Evolutionary conservation across 495 filamentous ascomycete species (phyloP).

Genomic region (Penicillium cosmopolitanum): DNA sequence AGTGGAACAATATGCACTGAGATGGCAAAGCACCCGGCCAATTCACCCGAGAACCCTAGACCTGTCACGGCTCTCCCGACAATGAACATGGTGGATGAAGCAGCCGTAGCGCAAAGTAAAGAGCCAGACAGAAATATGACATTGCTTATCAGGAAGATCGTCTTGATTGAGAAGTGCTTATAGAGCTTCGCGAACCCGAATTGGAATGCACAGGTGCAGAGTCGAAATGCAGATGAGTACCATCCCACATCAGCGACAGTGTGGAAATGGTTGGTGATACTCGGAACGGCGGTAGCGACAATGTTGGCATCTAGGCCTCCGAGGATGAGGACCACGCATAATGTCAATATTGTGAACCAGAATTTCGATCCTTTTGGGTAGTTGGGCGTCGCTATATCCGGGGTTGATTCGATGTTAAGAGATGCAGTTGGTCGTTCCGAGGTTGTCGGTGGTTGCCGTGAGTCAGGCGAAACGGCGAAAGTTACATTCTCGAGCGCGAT

Average conservation of each 20-base stretch:
- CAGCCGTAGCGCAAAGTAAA: slow-evolving; percentile 33
- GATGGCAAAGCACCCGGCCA: slow-evolving; percentile 34
- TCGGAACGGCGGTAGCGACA: slow-evolving; percentile 34
- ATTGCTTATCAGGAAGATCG: slow-evolving; percentile 25
- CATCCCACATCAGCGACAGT: slow-evolving; percentile 32
- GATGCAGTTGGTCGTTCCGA: slow-evolving; percentile 15
- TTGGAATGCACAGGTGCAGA: slow-evolving; percentile 36
- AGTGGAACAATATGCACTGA: slow-evolving; percentile 36
- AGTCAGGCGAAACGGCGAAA: not conserved
- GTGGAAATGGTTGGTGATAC: slow-evolving; percentile 32
- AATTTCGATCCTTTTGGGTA: slow-evolving; percentile 24
- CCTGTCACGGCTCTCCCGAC: slow-evolving; percentile 38
- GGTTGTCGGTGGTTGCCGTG: slow-evolving; percentile 5
- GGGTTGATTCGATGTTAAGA: slow-evolving; percentile 14
- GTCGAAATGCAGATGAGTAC: slow-evolving; percentile 32
- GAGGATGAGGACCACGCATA: slow-evolving; percentile 17
- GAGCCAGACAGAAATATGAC: slow-evolving; percentile 33
- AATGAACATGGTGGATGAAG: slow-evolving; percentile 33
- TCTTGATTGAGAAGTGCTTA: slow-evolving; percentile 33
- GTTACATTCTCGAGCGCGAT: not conserved
- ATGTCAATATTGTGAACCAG: slow-evolving; percentile 21
- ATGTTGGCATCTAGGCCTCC: slow-evolving; percentile 29
- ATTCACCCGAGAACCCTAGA: slow-evolving; percentile 26
- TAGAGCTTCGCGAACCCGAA: slow-evolving; percentile 39
- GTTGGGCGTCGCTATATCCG: slow-evolving; percentile 9